Evolutionary conservation across 345 rosid genomes (phyloP).

Genomic region (Gossypioides kirkii): DNA sequence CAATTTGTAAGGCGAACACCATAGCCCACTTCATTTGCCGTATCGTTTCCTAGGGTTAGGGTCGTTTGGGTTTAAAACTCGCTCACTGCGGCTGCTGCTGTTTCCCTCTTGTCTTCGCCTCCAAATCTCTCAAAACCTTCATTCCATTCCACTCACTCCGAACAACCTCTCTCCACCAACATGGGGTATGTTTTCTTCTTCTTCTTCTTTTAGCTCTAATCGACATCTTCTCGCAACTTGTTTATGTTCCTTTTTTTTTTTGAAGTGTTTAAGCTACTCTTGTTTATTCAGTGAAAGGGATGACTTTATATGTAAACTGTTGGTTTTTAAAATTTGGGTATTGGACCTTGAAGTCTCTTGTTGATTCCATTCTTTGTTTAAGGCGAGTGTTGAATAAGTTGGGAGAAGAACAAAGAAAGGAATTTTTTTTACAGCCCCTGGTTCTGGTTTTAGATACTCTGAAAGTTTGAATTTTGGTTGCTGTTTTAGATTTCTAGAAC

Average conservation of each 20-base stretch:
- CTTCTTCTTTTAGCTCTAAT: background rate
- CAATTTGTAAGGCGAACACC: background rate
- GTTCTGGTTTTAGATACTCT: background rate
- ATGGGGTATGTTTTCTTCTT: constrained; percentile 16
- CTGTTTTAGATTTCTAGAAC: background rate
- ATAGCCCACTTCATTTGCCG: background rate
- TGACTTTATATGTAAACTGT: background rate
- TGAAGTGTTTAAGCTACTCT: background rate
- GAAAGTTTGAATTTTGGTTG: background rate
- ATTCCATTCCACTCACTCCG: background rate
- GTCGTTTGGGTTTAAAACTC: background rate
- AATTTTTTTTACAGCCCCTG: background rate
- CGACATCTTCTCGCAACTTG: background rate
- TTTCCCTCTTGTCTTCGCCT: background rate
- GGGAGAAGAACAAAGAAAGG: background rate
- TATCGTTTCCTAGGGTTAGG: background rate
- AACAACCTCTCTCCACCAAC: constrained; percentile 9
- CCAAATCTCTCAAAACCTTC: constrained; percentile 1
- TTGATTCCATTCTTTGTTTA: background rate
- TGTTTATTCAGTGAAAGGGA: background rate
- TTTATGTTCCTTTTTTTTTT: background rate
- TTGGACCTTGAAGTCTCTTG: background rate
- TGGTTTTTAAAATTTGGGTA: background rate
- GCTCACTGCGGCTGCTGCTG: background rate
- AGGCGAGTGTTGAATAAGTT: background rate